A percentile compares a stretch with the other conserved stretches of the same genome.
These are phyloP conservation scores for Populus pruinosa DNA, from an alignment of 345 rosid genomes.

Conservation along the genomic window DNA sequence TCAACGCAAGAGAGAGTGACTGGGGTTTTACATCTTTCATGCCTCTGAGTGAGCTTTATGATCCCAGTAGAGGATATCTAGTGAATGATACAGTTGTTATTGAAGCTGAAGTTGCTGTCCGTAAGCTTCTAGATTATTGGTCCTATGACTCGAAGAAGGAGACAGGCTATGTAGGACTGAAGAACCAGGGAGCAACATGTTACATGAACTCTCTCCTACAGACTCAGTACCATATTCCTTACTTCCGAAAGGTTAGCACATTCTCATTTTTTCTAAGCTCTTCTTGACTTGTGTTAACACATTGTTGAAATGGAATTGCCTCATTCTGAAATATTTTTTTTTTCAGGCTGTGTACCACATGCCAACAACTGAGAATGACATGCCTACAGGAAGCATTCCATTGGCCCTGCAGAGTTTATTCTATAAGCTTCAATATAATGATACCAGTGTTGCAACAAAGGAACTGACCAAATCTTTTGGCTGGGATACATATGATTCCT, in stretches of 20 bases:
- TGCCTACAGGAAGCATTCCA: conserved; percentile 91
- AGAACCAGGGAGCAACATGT: conserved; percentile 99
- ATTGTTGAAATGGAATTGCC: background rate
- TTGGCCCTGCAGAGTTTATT: conserved; percentile 96
- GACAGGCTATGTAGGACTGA: conserved; percentile 95
- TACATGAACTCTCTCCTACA: conserved; percentile 97
- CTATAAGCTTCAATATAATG: conserved; percentile 92
- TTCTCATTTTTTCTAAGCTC: background rate
- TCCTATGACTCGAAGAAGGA: conserved; percentile 89
- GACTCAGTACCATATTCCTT: conserved; percentile 86
- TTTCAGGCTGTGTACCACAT: conserved; percentile 97
- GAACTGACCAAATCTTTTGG: conserved; percentile 96
- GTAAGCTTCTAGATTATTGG: conserved; percentile 78
- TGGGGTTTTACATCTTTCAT: conserved; percentile 95
- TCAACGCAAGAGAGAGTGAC: conserved; percentile 88
- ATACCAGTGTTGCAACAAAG: conserved; percentile 91
- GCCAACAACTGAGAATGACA: conserved; percentile 95
- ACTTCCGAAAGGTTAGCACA: conserved; percentile 81
- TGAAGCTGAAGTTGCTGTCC: conserved; percentile 92
- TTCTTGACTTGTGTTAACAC: conserved; percentile 3
- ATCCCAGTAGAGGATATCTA: conserved; percentile 77
- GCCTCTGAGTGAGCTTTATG: conserved; percentile 90
- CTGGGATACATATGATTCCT: conserved; percentile 95
- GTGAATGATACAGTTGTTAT: conserved; percentile 68
- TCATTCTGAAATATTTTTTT: background rate